Evolutionary conservation across 2,329 filamentous ascomycete species (phyloP).

Genomic region (Thelonectria rubi): DNA sequence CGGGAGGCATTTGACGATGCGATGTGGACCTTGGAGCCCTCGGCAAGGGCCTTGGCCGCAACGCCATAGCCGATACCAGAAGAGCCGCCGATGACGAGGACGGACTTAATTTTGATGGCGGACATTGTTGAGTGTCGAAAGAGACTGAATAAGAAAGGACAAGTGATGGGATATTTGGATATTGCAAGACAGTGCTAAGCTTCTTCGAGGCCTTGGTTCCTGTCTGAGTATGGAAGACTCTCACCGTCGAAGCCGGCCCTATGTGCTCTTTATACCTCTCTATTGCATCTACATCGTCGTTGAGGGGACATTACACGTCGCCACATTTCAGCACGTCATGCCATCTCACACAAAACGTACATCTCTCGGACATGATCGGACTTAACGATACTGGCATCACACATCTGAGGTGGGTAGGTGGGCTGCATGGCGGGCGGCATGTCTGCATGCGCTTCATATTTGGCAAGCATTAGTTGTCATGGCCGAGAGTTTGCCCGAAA

Average conservation of each 20-base stretch:
- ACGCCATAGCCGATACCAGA: conserved; percentile 37
- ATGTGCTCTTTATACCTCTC: too few species aligned
- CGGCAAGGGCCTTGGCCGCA: conserved; percentile 30
- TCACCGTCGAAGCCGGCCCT: too few species aligned
- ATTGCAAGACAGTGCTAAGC: too few species aligned
- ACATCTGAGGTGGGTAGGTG: neutral
- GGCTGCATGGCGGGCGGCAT: neutral
- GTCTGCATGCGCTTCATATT: neutral
- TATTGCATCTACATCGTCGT: too few species aligned
- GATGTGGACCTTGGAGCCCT: conserved; percentile 30
- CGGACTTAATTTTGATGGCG: conserved; percentile 3
- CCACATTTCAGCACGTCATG: too few species aligned
- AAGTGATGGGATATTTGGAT: too few species aligned
- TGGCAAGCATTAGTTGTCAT: neutral
- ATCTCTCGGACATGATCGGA: neutral
- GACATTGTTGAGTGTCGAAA: too few species aligned
- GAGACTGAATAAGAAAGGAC: too few species aligned
- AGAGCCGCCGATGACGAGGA: conserved; percentile 37
- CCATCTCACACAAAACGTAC: neutral
- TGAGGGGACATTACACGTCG: too few species aligned
- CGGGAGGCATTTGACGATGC: conserved; percentile 28
- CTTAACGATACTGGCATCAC: neutral
- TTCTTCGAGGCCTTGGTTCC: too few species aligned
- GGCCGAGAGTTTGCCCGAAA: neutral
- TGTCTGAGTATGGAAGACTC: too few species aligned